Evolutionary conservation across 371 early-diverging fungal genomes (phyloP), one percentile per base, ranked within the genome.

Genomic region (Circinella umbellata): DNA sequence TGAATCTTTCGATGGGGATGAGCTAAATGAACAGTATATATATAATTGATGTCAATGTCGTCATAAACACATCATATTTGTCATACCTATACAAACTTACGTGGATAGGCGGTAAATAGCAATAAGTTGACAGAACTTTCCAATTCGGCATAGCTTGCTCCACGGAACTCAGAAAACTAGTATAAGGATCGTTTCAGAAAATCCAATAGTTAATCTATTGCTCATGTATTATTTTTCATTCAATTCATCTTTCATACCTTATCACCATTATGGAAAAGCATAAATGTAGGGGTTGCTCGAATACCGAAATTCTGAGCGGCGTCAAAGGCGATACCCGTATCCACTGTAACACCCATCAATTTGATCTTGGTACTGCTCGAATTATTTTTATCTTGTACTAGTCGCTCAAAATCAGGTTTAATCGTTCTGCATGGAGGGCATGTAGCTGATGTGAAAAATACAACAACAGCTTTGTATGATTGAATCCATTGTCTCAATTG

Each of bases 211-310:
- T 15, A 8, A 51, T n/a, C 14, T 15, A 51, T 51, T 4, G 15
- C 7, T 13, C 14, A 51, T 17, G 8, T n/a, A 14, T 17, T 51
- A 8, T n/a, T n/a, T 51, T 15, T 51, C 11, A 42, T 11, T 9
- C 11, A 42, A 60, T 1, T 7, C 14, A 7, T 1, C 17, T 37
- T 1, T 38, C 51, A 39, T 70, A 80, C 77, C 80, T 86, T 81
- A 48, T 85, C 67, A 0, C 91, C 92, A 34, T 89, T 80, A 14
- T 91, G 81, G 87, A 89, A 93, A 79, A 92, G 81, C 75, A 90
- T 86, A 88, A 98, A 92, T 36, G 97, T 96, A 60, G 98, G 98
- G 95, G 97, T 96, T 4, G 89, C 90, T 14, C 86, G 75, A 34
- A 93, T 79, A 53, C 77, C 69, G 67, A 86, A 93, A 34, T 80